Conservation (phyloP, 305 asterid species). For the Fraxinus velutina region DNA sequence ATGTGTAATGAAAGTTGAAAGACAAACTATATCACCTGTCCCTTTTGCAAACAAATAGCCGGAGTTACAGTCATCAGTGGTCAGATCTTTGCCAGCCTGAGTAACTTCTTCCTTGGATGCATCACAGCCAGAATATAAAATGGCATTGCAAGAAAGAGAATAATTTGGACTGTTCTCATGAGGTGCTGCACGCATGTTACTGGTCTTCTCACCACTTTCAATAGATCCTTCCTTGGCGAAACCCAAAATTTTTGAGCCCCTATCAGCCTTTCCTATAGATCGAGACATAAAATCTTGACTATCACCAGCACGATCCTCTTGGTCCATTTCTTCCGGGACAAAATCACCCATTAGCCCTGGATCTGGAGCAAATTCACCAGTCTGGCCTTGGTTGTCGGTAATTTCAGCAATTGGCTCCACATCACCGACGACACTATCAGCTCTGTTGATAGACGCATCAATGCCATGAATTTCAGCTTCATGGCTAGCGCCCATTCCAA, state of each 20-base stretch:
- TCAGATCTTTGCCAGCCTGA: conserved; percentile 63
- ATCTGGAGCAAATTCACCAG: conserved; percentile 83
- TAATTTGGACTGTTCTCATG: conserved; percentile 74
- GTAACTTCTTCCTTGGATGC: conserved; percentile 92
- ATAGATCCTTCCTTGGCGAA: conserved; percentile 91
- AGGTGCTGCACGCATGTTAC: conserved; percentile 52
- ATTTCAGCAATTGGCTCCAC: conserved; percentile 85
- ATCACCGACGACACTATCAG: conserved; percentile 82
- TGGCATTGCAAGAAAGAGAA: conserved; percentile 96
- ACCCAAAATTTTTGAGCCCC: conserved; percentile 92
- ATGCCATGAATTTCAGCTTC: conserved; percentile 98
- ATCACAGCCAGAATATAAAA: conserved; percentile 77
- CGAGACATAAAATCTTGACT: conserved; percentile 88
- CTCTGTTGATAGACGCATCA: conserved; percentile 69
- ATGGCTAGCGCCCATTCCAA: conserved; percentile 99
- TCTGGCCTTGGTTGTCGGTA: conserved; percentile 88
- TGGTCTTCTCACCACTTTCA: conserved; percentile 94
- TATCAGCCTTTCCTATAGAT: conserved; percentile 81
- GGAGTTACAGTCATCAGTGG: conserved; percentile 77
- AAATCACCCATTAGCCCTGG: conserved; percentile 97
- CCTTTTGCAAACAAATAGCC: conserved; percentile 64
- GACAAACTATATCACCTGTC: conserved; percentile 44
- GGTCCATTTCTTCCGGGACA: conserved; percentile 89
- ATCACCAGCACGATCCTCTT: conserved; percentile 86
- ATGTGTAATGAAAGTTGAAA: neutral